A percentile compares a stretch with the other conserved stretches of the same genome.
Evolutionary conservation across 129 eudicot species (phyloP).

Genomic region (Daucus carota): DNA sequence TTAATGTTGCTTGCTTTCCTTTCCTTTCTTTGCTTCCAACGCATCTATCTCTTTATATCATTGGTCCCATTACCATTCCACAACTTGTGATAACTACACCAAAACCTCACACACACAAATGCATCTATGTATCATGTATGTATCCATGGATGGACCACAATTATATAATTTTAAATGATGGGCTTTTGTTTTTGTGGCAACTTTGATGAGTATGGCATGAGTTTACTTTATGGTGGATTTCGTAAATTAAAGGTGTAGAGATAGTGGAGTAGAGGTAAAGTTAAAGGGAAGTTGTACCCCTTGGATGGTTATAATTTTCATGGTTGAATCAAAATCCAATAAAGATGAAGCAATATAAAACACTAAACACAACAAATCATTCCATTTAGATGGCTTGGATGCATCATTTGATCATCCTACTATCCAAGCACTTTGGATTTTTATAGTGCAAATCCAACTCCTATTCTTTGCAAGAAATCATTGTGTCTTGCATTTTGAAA

Average conservation of each 20-base stretch:
- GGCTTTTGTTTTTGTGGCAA: neutral
- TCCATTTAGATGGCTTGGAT: slow-evolving; percentile 4
- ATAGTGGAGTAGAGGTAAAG: slow-evolving; percentile 19
- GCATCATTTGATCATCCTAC: slow-evolving; percentile 5
- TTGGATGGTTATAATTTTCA: slow-evolving; percentile 1
- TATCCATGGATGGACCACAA: neutral
- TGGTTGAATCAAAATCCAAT: slow-evolving; percentile 14
- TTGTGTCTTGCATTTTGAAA: slow-evolving; percentile 9
- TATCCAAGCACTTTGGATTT: neutral
- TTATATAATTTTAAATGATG: slow-evolving; percentile 8
- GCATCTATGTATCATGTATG: neutral
- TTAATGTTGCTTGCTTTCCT: slow-evolving; percentile 8
- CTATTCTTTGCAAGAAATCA: slow-evolving; percentile 6
- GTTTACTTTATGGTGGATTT: slow-evolving; percentile 12
- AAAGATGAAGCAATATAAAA: slow-evolving; percentile 3
- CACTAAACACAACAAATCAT: neutral
- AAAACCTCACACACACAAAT: neutral
- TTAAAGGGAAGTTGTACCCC: neutral
- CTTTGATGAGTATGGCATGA: slow-evolving; percentile 4
- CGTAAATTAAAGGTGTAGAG: slow-evolving; percentile 3
- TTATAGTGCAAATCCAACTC: slow-evolving; percentile 19
- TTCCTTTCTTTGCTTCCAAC: slow-evolving; percentile 5
- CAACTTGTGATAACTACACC: neutral
- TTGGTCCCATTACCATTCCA: slow-evolving; percentile 9
- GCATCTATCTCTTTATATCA: slow-evolving; percentile 8